These are phyloP conservation scores for Didymella pomorum DNA, from an alignment of 2,329 filamentous ascomycete genomes.

Conservation along the genomic window DNA sequence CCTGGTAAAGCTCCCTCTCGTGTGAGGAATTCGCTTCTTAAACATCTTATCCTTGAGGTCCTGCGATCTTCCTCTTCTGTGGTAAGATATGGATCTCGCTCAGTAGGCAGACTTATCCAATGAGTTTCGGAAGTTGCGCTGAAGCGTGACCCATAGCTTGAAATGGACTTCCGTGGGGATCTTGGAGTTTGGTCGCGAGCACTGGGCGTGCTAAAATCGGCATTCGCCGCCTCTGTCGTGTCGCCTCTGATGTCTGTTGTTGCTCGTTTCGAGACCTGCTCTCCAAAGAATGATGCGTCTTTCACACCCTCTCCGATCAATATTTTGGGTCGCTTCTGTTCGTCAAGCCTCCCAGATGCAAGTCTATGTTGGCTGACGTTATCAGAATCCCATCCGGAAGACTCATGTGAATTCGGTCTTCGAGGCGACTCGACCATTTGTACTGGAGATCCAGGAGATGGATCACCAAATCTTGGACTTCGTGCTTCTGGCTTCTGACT, in stretches of 20 bases:
- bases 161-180: neutral
- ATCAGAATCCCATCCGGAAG: neutral
- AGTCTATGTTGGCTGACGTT: neutral
- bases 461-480: neutral
- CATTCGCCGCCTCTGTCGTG: neutral
- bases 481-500: neutral
- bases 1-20: neutral
- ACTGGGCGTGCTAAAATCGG: too few relatives aligned
- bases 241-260: too few relatives aligned
- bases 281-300: neutral
- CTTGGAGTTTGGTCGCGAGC: neutral
- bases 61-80: neutral
- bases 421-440: too few relatives aligned
- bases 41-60: neutral
- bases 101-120: neutral
- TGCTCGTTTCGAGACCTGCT: too few relatives aligned
- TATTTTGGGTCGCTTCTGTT: neutral
- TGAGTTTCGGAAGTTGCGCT: neutral
- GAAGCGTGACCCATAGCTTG: neutral
- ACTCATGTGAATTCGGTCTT: neutral
- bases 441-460: neutral
- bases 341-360: neutral
- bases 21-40: neutral
- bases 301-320: neutral
- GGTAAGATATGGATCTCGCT: neutral